Evolutionary conservation across 2,329 filamentous ascomycete species (phyloP).

Genomic region (Paecilomyces fulvus): DNA sequence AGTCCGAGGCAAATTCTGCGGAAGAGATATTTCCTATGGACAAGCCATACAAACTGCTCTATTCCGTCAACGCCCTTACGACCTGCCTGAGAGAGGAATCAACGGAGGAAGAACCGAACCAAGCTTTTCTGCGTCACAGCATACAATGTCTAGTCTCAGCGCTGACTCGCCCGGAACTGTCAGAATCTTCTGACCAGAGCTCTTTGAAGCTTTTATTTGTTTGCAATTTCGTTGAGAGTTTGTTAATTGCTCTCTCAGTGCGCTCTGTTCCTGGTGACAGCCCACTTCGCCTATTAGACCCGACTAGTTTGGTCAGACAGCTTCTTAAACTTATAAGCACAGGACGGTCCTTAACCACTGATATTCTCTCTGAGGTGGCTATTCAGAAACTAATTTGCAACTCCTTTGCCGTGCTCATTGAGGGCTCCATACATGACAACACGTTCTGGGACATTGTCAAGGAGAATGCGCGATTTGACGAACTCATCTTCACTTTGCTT

Average conservation of each 20-base stretch:
- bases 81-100: conserved; percentile 49
- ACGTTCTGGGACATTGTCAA: conserved; percentile 39
- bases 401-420: conserved; percentile 41
- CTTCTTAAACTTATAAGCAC: conserved; percentile 28
- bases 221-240: conserved; percentile 48
- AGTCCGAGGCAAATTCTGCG: conserved; percentile 45
- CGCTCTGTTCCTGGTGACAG: conserved; percentile 13
- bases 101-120: conserved; percentile 27
- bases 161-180: conserved; percentile 50
- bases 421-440: conserved; percentile 40
- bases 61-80: conserved; percentile 59
- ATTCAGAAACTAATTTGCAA: conserved; percentile 32
- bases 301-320: conserved; percentile 25
- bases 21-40: conserved; percentile 58
- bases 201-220: conserved; percentile 44
- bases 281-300: conserved; percentile 25
- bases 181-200: conserved; percentile 37
- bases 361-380: conserved; percentile 9
- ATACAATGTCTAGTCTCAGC: conserved; percentile 52
- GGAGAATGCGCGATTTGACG: conserved; percentile 25
- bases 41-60: conserved; percentile 65
- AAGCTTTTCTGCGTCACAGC: conserved; percentile 32
- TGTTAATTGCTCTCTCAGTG: conserved; percentile 50
- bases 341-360: conserved; percentile 10
- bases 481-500: conserved; percentile 34